phyloP scores from a whole-genome alignment of 208 protist genomes.

The Leishmania tropica region DNA sequence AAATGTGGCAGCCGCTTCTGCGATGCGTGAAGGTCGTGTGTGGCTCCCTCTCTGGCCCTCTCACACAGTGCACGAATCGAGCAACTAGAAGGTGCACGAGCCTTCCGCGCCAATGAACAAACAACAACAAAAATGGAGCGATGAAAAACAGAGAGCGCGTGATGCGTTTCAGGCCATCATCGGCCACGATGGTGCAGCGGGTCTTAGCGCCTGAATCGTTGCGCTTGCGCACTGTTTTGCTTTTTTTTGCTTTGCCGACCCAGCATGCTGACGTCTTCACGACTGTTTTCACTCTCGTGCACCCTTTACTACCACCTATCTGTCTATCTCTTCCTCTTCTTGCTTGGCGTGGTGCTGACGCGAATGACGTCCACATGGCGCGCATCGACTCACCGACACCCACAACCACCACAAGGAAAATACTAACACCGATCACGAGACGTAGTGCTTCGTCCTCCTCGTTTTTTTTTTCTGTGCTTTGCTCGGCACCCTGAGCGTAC shows the following conservation, averaged over 20 bases:
- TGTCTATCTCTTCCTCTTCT: background rate
- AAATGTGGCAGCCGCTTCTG: background rate
- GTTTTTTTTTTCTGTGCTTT: background rate
- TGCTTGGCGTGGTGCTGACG: background rate
- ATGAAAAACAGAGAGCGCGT: background rate
- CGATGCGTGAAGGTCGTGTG: background rate
- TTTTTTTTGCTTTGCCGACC: background rate
- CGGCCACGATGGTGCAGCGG: background rate
- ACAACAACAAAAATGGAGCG: background rate
- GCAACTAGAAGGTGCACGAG: background rate
- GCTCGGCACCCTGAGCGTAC: background rate
- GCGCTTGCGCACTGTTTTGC: background rate
- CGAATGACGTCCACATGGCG: background rate
- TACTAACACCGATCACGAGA: background rate
- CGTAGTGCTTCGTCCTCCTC: background rate
- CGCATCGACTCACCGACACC: background rate
- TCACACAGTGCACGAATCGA: background rate
- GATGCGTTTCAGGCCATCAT: background rate
- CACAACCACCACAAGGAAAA: background rate
- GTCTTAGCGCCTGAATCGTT: background rate
- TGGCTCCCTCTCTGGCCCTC: background rate
- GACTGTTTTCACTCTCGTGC: background rate
- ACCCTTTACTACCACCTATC: background rate
- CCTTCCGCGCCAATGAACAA: background rate
- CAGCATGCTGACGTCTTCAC: background rate